phyloP scores from a whole-genome alignment of 78 protist genomes.

The Trichosphaerium sp. region DNA sequence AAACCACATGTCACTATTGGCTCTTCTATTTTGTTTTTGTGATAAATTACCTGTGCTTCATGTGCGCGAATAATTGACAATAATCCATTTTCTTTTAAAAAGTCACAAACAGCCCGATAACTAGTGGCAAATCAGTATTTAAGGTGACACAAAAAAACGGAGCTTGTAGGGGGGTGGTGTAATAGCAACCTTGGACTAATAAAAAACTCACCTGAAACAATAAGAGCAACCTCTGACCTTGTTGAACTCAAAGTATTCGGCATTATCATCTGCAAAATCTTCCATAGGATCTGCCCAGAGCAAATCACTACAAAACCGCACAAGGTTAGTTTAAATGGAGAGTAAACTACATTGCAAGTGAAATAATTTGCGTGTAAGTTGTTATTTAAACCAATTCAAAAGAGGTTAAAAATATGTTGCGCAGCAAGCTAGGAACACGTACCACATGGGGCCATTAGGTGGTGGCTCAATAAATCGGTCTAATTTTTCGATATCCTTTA shows the following conservation, averaged over 20 bases:
- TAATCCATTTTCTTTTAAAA: slow-evolving; percentile 78
- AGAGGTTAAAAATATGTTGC: background rate
- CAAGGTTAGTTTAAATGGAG: too few species aligned
- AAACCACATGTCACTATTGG: background rate
- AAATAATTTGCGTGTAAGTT: background rate
- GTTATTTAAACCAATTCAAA: background rate
- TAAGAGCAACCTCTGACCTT: slow-evolving; percentile 87
- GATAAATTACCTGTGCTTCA: slow-evolving; percentile 85
- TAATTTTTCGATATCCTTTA: slow-evolving; percentile 68
- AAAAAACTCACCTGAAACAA: slow-evolving; percentile 7
- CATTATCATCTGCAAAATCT: slow-evolving; percentile 38
- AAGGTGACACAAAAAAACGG: background rate
- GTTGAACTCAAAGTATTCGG: slow-evolving; percentile 61
- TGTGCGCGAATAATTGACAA: slow-evolving; percentile 95
- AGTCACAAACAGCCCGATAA: slow-evolving; percentile 74
- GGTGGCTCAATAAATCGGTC: slow-evolving; percentile 95
- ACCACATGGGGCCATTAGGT: slow-evolving; percentile 81
- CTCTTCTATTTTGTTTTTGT: background rate
- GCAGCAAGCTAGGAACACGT: background rate
- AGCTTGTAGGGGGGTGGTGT: background rate
- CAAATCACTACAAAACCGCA: slow-evolving; percentile 64
- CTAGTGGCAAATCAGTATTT: slow-evolving; percentile 7
- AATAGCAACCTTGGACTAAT: too few species aligned
- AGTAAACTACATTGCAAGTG: background rate
- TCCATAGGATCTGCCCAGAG: slow-evolving; percentile 97